Evolutionary conservation across 83 land plant genomes (phyloP), one percentile per base, ranked within the genome.

Genomic region (Picea engelmannii): DNA sequence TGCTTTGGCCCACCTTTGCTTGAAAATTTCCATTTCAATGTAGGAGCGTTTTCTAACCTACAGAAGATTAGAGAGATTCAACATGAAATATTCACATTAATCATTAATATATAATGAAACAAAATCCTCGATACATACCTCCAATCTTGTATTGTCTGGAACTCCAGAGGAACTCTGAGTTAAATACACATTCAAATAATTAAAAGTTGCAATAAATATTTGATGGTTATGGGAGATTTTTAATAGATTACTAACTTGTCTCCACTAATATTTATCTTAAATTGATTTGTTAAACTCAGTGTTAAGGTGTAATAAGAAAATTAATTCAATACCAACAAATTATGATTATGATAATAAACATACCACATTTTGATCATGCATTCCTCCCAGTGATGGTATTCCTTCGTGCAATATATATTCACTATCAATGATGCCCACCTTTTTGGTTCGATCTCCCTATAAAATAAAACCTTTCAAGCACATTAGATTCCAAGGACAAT

Each of bases 401-500:
- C 88, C 96, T 55, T 80, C 25, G 78, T 95, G 98, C 63, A 90
- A 82, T 20, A 93, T 68, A 66, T 93, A 93, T 80, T 93, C 92
- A 67, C 84, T 75, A 85, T 95, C 96, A 31, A 95, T 90, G 17
- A 93, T 84, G 5, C 94, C 96, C 38, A 93, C 89, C 18, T 91
- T 91, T 55, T 84, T 76, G 40, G 87, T 93, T 27, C 87, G 84
- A 77, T 90, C 83, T 8, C 96, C 96, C 94, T 94, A 82, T 79
- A 3, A 82, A 66, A 76, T 10, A 40, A 78, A 61, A 24, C 13
- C n/a, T 4, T 15, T 16, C 44, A 58, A 76, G 42, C 44, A 16
- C 16, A 7, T 24, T 35, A 18, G 27, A 61, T 80, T 16, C 1
- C 70, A 52, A 63, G 12, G 61, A 24, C 4, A 55, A 12, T 12